Evolutionary conservation across 2,329 filamentous ascomycete genomes (phyloP), one percentile per base, ranked within the genome.

Genomic region (Aspergillus proliferans): DNA sequence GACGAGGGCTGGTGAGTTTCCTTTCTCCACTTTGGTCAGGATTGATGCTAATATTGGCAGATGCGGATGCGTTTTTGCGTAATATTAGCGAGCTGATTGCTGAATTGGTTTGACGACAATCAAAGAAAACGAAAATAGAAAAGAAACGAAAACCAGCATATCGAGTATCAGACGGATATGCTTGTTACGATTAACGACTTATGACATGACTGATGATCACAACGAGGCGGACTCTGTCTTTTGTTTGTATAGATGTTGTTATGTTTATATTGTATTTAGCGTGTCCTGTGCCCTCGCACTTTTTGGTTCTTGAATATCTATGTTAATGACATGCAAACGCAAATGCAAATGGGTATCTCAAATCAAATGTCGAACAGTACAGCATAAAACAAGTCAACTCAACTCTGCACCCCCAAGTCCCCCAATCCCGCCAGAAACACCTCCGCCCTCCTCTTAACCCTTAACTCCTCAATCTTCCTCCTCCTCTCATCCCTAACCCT

Each of bases 401-500:
- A 28, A 43, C 9, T 19, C 28, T 24, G 18, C 15, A 33, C 46
- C n/a, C 53, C 70, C 38, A 72, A 64, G 43, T 66, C 68, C 2
- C 65, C 72, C 44, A 76, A 64, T 14, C 78, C 79, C 47, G 84
- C 80, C 58, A 94, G 66, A 66, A 93, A 93, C 54, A 72, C 80
- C 58, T 88, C 86, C 30, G 87, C 87, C 67, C 86, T 78, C 60
- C 81, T 84, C 68, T 82, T 84, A 26, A 80, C 80, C 64, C 80
- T 72, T 59, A 78, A 69, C 62, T 76, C 74, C 46, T 69, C 63
- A 51, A 78, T 71, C 56, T 71, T 68, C 51, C 61, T 73, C 58
- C 71, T 71, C 75, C 76, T 69, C 55, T 76, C 71, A 52, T 87
- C 85, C 57, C 88, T 80, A 62, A 85, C 79, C 57, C 71, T 73